These are phyloP conservation scores for Cryoendolithus antarcticus DNA, from an alignment of 2,329 filamentous ascomycete species.

Conservation along the genomic window DNA sequence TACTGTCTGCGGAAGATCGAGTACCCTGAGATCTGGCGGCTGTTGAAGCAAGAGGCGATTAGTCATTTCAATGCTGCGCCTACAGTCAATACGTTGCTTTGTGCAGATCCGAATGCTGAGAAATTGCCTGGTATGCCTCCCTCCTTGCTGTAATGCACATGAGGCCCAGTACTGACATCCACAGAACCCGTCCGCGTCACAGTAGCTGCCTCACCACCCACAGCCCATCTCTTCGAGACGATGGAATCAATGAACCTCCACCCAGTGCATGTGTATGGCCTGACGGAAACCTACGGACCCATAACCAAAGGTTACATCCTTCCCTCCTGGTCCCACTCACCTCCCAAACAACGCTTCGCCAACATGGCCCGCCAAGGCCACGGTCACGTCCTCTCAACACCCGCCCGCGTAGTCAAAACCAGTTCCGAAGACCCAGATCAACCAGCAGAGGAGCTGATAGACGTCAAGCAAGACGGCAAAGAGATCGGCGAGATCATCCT, in stretches of 20 bases:
- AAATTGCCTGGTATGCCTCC: constrained; percentile 38
- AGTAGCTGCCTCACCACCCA: constrained; percentile 84
- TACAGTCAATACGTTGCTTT: constrained; percentile 89
- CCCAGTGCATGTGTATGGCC: constrained; percentile 86
- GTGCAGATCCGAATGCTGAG: constrained; percentile 63
- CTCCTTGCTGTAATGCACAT: constrained; percentile 90
- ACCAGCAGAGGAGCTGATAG: constrained; percentile 43
- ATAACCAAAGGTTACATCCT: constrained; percentile 89
- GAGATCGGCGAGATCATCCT: constrained; percentile 82
- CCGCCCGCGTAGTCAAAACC: constrained; percentile 69
- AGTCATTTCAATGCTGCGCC: constrained; percentile 95
- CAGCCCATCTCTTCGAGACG: constrained; percentile 78
- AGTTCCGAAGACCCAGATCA: constrained; percentile 43
- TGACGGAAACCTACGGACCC: constrained; percentile 83
- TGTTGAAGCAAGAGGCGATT: constrained; percentile 74
- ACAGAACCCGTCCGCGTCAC: constrained; percentile 64
- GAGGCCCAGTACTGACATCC: constrained; percentile 59
- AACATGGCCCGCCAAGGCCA: constrained; percentile 92
- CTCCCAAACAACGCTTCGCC: constrained; percentile 64
- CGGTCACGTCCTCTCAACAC: constrained; percentile 73
- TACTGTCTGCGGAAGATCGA: constrained; percentile 95
- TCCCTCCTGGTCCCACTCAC: constrained; percentile 66
- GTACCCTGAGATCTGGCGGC: constrained; percentile 80
- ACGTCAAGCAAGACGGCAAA: constrained; percentile 57
- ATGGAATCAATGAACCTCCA: constrained; percentile 81